phyloP scores from a whole-genome alignment of 345 rosid genomes.

The Gossypioides kirkii region DNA sequence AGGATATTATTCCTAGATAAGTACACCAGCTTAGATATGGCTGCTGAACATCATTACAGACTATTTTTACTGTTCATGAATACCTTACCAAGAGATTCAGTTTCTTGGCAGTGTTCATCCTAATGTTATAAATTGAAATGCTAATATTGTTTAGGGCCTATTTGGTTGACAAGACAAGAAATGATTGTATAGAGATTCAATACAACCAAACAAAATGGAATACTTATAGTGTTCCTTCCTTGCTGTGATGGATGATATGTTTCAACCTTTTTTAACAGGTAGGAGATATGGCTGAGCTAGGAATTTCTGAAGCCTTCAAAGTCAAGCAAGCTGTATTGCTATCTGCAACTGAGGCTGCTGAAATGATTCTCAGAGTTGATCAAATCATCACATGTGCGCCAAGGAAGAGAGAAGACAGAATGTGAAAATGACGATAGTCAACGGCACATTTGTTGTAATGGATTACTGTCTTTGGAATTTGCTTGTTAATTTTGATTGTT shows the following conservation, averaged over 20 bases:
- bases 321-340: constrained; percentile 92
- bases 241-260: background rate
- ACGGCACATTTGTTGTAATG: background rate
- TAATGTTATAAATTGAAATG: background rate
- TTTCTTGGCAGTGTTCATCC: background rate
- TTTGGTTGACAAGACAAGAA: background rate
- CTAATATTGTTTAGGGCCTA: background rate
- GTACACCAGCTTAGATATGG: background rate
- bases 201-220: background rate
- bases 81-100: background rate
- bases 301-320: constrained; percentile 87
- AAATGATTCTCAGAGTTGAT: constrained; percentile 81
- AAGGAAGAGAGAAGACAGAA: constrained; percentile 70
- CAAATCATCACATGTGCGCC: constrained; percentile 84
- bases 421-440: constrained; percentile 30
- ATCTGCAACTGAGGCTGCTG: constrained; percentile 96
- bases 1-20: background rate
- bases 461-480: background rate
- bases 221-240: background rate
- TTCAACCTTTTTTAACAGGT: constrained; percentile 42
- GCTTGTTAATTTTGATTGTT: background rate
- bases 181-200: background rate
- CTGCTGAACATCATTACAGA: background rate
- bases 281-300: constrained; percentile 81
- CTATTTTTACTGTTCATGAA: background rate